phyloP scores from a whole-genome alignment of 31 red algal species.

The Bonnemaisonia californica region DNA sequence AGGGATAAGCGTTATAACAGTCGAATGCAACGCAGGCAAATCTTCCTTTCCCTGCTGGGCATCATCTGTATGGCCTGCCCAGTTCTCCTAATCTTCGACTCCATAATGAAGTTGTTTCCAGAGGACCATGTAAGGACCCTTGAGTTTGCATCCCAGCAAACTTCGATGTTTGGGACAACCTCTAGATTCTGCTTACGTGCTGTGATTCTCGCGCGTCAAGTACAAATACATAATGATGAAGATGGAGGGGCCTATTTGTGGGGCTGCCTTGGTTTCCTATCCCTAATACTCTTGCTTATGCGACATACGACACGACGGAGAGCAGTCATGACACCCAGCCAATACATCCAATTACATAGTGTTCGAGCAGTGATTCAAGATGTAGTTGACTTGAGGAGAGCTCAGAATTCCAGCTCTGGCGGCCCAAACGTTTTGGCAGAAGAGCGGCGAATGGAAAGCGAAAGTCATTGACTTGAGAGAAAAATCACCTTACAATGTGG shows the following conservation, averaged over 20 bases:
- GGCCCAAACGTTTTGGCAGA: too few relatives aligned
- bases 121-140: slow-evolving; percentile 14
- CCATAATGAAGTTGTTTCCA: slow-evolving; percentile 10
- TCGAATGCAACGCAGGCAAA: slow-evolving; percentile 32
- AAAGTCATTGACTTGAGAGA: too few relatives aligned
- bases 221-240: neutral
- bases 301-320: slow-evolving; percentile 5
- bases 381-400: neutral
- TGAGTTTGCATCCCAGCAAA: slow-evolving; percentile 44
- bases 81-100: slow-evolving; percentile 38
- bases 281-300: slow-evolving; percentile 16
- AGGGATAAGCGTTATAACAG: slow-evolving; percentile 21
- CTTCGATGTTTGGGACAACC: neutral
- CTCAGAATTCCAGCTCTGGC: too few relatives aligned
- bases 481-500: too few relatives aligned
- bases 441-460: too few relatives aligned
- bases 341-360: slow-evolving; percentile 3
- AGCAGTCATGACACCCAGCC: slow-evolving; percentile 1
- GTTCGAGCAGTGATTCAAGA: slow-evolving; percentile 2
- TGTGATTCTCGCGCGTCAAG: neutral
- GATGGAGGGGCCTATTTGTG: slow-evolving; percentile 25
- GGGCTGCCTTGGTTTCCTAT: slow-evolving; percentile 14
- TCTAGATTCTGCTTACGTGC: slow-evolving; percentile 16
- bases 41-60: slow-evolving; percentile 20
- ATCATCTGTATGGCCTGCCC: slow-evolving; percentile 40